These are phyloP conservation scores for Calonectria hawksworthii DNA, from an alignment of 2,329 filamentous ascomycete species.

Conservation along the genomic window DNA sequence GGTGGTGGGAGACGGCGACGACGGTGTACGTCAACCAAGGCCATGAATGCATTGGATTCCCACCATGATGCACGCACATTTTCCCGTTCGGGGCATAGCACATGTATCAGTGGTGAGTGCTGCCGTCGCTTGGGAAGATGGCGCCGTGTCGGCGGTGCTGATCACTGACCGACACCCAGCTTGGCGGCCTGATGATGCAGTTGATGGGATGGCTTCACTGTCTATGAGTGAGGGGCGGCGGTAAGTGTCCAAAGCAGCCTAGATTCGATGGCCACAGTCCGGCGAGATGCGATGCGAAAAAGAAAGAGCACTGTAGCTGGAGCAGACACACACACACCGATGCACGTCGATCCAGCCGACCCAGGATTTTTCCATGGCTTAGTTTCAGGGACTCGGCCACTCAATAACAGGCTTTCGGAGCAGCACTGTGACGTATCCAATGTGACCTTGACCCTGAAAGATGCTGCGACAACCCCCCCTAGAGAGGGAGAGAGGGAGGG, in stretches of 20 bases:
- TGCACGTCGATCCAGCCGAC: slow-evolving; percentile 20
- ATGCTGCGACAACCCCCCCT: background rate
- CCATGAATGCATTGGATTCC: slow-evolving; percentile 18
- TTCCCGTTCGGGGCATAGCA: background rate
- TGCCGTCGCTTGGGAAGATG: background rate
- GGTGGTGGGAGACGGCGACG: background rate
- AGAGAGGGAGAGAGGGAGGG: background rate
- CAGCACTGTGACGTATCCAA: slow-evolving; percentile 42
- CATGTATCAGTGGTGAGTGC: background rate
- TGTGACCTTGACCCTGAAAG: slow-evolving; percentile 22
- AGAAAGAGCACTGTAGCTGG: background rate
- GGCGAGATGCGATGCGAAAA: slow-evolving; percentile 29
- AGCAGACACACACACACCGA: background rate
- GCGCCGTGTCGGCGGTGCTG: background rate
- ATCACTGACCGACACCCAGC: background rate
- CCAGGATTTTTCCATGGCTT: slow-evolving; percentile 34
- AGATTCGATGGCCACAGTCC: slow-evolving; percentile 12
- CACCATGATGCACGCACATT: background rate
- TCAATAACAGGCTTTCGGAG: slow-evolving; percentile 29
- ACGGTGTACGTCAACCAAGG: background rate
- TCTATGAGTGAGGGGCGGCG: background rate
- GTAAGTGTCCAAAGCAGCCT: background rate
- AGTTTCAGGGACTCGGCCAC: slow-evolving; percentile 44
- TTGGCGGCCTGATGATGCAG: slow-evolving; percentile 17
- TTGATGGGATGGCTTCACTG: slow-evolving; percentile 3